Evolutionary conservation across 495 filamentous ascomycete genomes (phyloP).

Genomic region (Trichoderma parareesei): DNA sequence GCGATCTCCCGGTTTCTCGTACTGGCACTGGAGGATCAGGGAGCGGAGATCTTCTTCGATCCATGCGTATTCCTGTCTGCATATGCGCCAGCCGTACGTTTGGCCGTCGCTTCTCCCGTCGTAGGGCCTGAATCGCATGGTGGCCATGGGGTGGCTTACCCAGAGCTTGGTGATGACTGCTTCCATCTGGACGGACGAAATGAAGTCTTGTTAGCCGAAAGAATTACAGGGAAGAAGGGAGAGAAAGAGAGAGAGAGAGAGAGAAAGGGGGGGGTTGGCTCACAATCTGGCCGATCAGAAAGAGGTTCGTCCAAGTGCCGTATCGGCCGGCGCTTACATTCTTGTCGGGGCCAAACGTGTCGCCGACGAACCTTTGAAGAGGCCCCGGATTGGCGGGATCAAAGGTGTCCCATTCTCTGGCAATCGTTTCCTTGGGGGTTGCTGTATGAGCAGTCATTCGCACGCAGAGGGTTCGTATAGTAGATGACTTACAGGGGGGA

Average conservation of each 20-base stretch:
- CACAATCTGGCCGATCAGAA: slow-evolving; percentile 9
- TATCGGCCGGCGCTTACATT: slow-evolving; percentile 7
- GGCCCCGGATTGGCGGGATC: not conserved
- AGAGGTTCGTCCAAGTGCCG: slow-evolving; percentile 10
- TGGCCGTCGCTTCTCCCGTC: not conserved
- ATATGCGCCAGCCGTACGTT: not conserved
- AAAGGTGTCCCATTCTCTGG: slow-evolving; percentile 6
- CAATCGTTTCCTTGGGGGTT: not conserved
- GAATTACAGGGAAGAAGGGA: not conserved
- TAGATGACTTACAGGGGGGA: not conserved
- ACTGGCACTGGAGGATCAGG: not conserved
- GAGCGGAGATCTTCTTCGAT: not conserved
- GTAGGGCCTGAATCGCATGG: not conserved
- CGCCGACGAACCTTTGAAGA: not conserved
- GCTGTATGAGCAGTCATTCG: not conserved
- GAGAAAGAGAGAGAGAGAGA: not conserved
- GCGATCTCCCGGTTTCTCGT: not conserved
- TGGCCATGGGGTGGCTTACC: not conserved
- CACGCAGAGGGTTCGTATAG: not conserved
- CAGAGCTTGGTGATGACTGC: not conserved
- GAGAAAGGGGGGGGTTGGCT: not conserved
- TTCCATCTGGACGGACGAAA: not conserved
- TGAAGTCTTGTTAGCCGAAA: not conserved
- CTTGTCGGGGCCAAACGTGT: not conserved
- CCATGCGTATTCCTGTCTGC: not conserved